Percentiles rank a stretch among this genome's conserved stretches.
Conservation (phyloP, 805 yeast genomes). For the Cyberlindnera japonica region DNA sequence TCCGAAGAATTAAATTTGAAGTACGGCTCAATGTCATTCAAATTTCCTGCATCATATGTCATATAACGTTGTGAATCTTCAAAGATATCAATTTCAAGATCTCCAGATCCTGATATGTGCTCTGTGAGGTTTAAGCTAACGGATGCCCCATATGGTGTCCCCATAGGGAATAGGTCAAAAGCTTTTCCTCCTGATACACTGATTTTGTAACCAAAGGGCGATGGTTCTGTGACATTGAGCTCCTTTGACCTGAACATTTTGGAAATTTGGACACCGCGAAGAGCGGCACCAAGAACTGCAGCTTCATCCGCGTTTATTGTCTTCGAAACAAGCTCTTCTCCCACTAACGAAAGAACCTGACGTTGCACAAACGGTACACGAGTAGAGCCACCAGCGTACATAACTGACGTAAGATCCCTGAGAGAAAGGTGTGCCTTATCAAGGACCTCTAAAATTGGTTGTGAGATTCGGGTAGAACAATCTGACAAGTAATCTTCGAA, state of each 20-base stretch:
- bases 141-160: conserved; percentile 36
- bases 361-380: conserved; percentile 86
- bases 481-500: conserved; percentile 57
- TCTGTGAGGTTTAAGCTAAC: conserved; percentile 37
- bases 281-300: conserved; percentile 84
- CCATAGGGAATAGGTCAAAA: conserved; percentile 43
- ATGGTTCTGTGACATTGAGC: conserved; percentile 54
- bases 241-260: conserved; percentile 62
- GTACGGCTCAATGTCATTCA: conserved; percentile 13
- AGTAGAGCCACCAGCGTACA: conserved; percentile 86
- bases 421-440: conserved; percentile 27
- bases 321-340: conserved; percentile 62
- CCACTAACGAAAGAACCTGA: conserved; percentile 49
- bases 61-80: conserved; percentile 29
- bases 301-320: conserved; percentile 96
- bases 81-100: conserved; percentile 33
- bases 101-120: conserved; percentile 27
- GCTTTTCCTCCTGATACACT: conserved; percentile 27
- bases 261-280: conserved; percentile 74
- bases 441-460: conserved; percentile 55
- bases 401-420: conserved; percentile 55
- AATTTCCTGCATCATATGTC: conserved; percentile 22
- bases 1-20: conserved; percentile 31
- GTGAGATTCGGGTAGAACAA: conserved; percentile 41
- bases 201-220: conserved; percentile 46